phyloP scores from a whole-genome alignment of 345 rosid genomes.

The Xanthoceras sorbifolium region DNA sequence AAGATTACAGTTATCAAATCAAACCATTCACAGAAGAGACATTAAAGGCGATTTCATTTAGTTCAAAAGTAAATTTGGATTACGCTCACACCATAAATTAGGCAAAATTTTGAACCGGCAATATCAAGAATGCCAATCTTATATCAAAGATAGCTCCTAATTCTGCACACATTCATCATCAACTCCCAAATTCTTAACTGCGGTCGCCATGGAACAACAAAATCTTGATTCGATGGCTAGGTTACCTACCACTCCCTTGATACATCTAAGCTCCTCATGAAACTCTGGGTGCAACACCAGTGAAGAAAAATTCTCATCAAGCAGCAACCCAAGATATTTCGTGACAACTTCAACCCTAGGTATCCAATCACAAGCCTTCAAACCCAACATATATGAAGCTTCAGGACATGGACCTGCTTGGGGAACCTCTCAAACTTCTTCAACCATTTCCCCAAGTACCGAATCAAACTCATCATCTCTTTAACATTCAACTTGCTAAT shows the following conservation, averaged over 20 bases:
- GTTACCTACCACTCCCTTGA: constrained; percentile 47
- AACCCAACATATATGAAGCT: constrained; percentile 52
- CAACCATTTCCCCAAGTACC: constrained; percentile 77
- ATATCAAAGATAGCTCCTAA: constrained; percentile 18
- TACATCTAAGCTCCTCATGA: constrained; percentile 66
- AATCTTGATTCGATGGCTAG: constrained; percentile 66
- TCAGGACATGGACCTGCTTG: constrained; percentile 71
- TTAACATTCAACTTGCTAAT: constrained; percentile 61
- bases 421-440: constrained; percentile 75
- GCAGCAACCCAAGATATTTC: constrained; percentile 59
- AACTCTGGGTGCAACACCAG: constrained; percentile 66
- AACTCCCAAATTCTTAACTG: constrained; percentile 50
- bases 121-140: neutral
- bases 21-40: neutral
- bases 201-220: constrained; percentile 47
- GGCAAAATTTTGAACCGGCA: neutral
- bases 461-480: constrained; percentile 63
- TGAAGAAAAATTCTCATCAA: constrained; percentile 78
- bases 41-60: neutral
- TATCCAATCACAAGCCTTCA: constrained; percentile 74
- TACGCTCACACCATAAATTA: neutral
- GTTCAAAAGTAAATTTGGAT: neutral
- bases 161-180: constrained; percentile 33
- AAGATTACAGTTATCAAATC: neutral
- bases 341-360: constrained; percentile 68